Evolutionary conservation across 306 rosid genomes (phyloP).

Genomic region (Vigna reflexopilosa): DNA sequence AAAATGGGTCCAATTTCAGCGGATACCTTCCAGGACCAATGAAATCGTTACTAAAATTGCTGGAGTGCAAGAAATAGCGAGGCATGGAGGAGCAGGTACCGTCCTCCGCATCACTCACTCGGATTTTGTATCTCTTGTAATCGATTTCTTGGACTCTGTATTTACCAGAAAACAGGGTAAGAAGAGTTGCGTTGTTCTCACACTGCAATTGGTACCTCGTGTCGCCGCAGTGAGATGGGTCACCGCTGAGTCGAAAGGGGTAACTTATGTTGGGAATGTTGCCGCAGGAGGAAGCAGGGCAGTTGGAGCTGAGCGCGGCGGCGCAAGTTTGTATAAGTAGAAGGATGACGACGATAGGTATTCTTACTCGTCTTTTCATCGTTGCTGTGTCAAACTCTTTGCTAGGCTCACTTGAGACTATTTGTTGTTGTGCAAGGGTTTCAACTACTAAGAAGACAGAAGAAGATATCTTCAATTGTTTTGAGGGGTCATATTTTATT

Average conservation of each 20-base stretch:
- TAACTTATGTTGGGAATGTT: not conserved
- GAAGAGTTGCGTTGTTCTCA: not conserved
- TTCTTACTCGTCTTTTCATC: not conserved
- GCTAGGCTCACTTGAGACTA: not conserved
- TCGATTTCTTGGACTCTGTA: not conserved
- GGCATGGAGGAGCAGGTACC: constrained; percentile 15
- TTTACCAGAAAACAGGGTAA: not conserved
- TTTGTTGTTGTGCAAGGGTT: not conserved
- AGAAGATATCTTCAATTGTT: not conserved
- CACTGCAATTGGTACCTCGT: not conserved
- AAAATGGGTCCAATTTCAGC: not conserved
- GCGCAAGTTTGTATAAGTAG: not conserved
- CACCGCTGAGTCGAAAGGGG: not conserved
- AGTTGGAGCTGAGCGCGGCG: not conserved
- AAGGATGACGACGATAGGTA: not conserved
- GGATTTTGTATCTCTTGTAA: not conserved
- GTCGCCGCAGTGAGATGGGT: not conserved
- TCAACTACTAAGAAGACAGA: not conserved
- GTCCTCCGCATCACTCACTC: not conserved
- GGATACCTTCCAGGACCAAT: not conserved
- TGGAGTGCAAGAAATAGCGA: not conserved
- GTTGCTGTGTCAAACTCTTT: not conserved
- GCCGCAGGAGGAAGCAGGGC: not conserved
- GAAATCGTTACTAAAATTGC: not conserved
- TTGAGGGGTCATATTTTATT: not conserved